Conservation (phyloP, 106 monocot species). For the Dendrobium officinale region DNA sequence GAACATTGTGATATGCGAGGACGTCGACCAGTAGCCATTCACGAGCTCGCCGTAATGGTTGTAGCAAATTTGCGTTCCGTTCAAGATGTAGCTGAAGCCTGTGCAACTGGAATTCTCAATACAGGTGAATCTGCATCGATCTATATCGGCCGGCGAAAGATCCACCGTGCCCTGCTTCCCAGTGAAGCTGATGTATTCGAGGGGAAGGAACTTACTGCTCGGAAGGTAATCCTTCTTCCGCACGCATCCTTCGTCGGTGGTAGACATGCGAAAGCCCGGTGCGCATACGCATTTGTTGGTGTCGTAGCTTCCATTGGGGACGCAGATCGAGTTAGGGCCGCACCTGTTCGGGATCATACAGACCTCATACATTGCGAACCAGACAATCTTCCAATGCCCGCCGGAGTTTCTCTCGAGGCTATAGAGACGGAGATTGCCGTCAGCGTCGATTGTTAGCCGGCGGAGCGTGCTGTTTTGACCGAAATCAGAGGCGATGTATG, state of each 20-base stretch:
- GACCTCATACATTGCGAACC: slow-evolving; percentile 41
- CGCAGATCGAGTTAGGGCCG: slow-evolving; percentile 29
- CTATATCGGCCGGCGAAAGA: slow-evolving; percentile 17
- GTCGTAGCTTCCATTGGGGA: slow-evolving; percentile 13
- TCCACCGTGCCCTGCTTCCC: not conserved
- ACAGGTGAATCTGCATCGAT: slow-evolving; percentile 27
- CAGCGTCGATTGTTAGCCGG: slow-evolving; percentile 37
- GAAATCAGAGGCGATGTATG: not conserved
- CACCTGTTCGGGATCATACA: slow-evolving; percentile 50
- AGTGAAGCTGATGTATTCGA: slow-evolving; percentile 44
- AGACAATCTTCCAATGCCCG: slow-evolving; percentile 40
- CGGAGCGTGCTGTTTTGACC: slow-evolving; percentile 13
- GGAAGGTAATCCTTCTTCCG: slow-evolving; percentile 5
- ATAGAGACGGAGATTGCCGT: slow-evolving; percentile 54
- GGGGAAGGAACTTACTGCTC: slow-evolving; percentile 31
- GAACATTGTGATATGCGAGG: slow-evolving; percentile 21
- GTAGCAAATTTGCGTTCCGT: slow-evolving; percentile 21
- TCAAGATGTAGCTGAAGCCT: slow-evolving; percentile 48
- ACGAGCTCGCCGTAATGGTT: slow-evolving; percentile 13
- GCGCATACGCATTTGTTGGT: slow-evolving; percentile 37
- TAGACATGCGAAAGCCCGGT: slow-evolving; percentile 30
- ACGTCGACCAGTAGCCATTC: slow-evolving; percentile 55
- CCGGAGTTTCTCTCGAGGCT: slow-evolving; percentile 24
- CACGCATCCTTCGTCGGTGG: slow-evolving; percentile 8
- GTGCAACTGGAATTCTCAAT: slow-evolving; percentile 29